phyloP scores from a whole-genome alignment of 2,329 filamentous ascomycete genomes.

The Epichloe glyceriae region DNA sequence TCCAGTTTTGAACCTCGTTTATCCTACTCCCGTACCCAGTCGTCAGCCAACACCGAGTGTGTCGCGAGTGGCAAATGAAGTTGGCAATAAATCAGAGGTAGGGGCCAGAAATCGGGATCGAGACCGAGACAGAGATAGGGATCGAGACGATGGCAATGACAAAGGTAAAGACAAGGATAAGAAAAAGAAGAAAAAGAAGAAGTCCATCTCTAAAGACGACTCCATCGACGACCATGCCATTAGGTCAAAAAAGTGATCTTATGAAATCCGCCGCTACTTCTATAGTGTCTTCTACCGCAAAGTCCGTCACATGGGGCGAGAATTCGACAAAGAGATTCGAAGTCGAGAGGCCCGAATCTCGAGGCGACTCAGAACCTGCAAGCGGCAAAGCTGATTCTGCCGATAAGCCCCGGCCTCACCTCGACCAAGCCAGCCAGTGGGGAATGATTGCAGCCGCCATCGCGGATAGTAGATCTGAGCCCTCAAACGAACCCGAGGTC shows the following conservation, averaged over 20 bases:
- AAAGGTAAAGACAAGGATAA: constrained; percentile 9
- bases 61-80: constrained; percentile 3
- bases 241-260: constrained; percentile 28
- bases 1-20: constrained; percentile 47
- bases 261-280: constrained; percentile 15
- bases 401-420: constrained; percentile 21
- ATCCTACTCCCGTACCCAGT: constrained; percentile 40
- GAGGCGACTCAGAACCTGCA: constrained; percentile 16
- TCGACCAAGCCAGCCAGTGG: constrained; percentile 34
- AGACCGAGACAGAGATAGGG: background rate
- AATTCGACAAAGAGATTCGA: constrained; percentile 53
- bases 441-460: constrained; percentile 38
- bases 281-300: constrained; percentile 27
- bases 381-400: constrained; percentile 14
- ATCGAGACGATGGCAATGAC: background rate
- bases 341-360: constrained; percentile 42
- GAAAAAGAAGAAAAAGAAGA: constrained; percentile 9
- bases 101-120: background rate
- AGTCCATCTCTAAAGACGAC: constrained; percentile 11
- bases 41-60: constrained; percentile 30
- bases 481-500: constrained; percentile 20
- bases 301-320: constrained; percentile 51
- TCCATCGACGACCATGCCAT: constrained; percentile 23
- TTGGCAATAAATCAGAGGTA: background rate
- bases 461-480: constrained; percentile 26